phyloP scores from a whole-genome alignment of 78 protist genomes.

The slime mould (Dictyostelium discoideum) region DNA sequence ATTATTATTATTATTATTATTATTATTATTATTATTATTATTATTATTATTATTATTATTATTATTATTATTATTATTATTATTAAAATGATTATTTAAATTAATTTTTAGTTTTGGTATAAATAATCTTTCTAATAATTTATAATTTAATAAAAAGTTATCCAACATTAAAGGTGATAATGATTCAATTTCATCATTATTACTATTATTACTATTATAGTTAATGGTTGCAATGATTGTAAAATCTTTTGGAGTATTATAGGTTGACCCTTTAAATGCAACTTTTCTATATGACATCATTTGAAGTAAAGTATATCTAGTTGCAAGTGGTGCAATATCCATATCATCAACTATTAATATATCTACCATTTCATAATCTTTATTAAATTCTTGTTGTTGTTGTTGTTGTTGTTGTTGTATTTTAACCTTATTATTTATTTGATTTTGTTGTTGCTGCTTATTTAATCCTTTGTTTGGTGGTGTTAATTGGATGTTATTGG shows the following conservation, averaged over 20 bases:
- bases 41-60: too few species aligned
- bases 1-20: background rate
- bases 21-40: background rate
- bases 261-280: slow-evolving; percentile 53
- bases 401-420: background rate
- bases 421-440: background rate
- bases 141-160: slow-evolving; percentile 50
- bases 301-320: slow-evolving; percentile 62
- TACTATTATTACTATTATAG: background rate
- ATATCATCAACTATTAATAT: slow-evolving; percentile 56
- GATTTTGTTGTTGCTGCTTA: background rate
- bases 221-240: slow-evolving; percentile 42
- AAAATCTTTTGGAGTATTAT: slow-evolving; percentile 20
- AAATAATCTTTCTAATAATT: slow-evolving; percentile 11
- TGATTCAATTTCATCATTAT: slow-evolving; percentile 18
- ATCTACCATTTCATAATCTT: slow-evolving; percentile 53
- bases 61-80: background rate
- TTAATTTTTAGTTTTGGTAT: slow-evolving; percentile 30
- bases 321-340: slow-evolving; percentile 67
- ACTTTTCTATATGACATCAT: slow-evolving; percentile 69
- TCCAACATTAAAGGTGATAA: slow-evolving; percentile 63
- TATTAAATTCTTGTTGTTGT: background rate
- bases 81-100: background rate
- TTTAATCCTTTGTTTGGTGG: background rate
- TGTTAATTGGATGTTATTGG: background rate